Base-by-base conservation (phyloP, 108 stramenopile species). In the Chaetoceros muelleri region DNA sequence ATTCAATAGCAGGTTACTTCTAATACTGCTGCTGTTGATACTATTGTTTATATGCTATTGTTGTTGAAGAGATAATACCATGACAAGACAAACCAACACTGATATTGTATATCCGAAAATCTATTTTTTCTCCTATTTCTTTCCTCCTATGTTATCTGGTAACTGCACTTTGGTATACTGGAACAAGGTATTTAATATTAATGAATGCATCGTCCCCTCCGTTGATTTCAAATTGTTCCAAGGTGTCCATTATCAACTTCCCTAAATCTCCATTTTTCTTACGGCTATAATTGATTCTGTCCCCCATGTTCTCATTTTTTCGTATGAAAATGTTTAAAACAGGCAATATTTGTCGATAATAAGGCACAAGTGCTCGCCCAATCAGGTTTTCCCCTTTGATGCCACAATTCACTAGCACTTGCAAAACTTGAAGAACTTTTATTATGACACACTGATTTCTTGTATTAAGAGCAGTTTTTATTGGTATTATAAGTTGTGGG, bases 391-490 rank as follows among this genome's bases (percentile, higher is more conserved):
- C 69, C 21, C 80, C 87, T 19, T 84, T 78, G n/a, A 60, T 52
- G 66, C 88, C 88, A 53, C 85, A 84, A 21, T 65, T 74, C 19
- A 93, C 91, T 13, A 93, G 80, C 46, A 80, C 78, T 65, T 93
- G 91, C 8, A 93, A 68, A 30, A 93, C 80, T 65, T 87, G 85
- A 31, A 93, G 69, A 5, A 87, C 87, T 62, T 90, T 87, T 27
- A 87, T 86, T 57, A 93, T 87, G 49, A 93, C 91, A n/a, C 58
- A 65, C 55, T 69, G 59, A 59, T 84, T 57, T 31, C 91, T 72
- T 31, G 91, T 93, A 75, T 90, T 90, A 30, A 93, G 70, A 7
- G 91, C 91, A 27, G 83, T 90, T 60, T 93, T 93, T 63, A 93
- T 78, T 47, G 91, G 91, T 50, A 93, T 82, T 54, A 93, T 85